Conservation (phyloP, 495 filamentous ascomycete genomes). For the Bacidia gigantensis region DNA sequence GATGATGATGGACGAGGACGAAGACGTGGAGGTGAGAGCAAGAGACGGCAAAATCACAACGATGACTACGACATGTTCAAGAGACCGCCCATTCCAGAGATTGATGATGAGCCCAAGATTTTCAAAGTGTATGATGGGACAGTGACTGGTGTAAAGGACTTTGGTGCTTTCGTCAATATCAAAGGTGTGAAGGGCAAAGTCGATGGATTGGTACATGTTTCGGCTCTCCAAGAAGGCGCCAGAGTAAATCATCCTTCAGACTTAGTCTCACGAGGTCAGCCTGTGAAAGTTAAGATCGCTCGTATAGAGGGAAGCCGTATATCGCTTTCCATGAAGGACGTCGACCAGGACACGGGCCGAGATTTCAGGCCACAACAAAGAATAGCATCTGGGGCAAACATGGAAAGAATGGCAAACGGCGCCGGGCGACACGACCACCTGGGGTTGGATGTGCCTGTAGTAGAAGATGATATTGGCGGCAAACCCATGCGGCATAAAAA, state of each 20-base stretch:
- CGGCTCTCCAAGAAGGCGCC: conserved; percentile 74
- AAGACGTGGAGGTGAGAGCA: not conserved
- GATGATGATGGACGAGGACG: conserved; percentile 23
- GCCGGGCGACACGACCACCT: conserved; percentile 45
- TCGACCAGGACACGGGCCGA: conserved; percentile 78
- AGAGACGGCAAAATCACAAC: conserved; percentile 20
- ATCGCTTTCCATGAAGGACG: conserved; percentile 92
- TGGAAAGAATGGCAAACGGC: conserved; percentile 41
- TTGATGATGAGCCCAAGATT: conserved; percentile 67
- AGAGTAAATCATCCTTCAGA: conserved; percentile 89
- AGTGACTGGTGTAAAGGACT: conserved; percentile 86
- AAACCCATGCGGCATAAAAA: conserved; percentile 54
- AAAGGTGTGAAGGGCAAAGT: conserved; percentile 74
- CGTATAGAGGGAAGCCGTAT: conserved; percentile 71
- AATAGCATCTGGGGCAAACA: conserved; percentile 84
- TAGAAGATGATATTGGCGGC: conserved; percentile 45
- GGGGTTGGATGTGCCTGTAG: conserved; percentile 45
- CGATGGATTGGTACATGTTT: conserved; percentile 91
- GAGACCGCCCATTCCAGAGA: conserved; percentile 58
- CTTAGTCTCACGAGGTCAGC: conserved; percentile 63
- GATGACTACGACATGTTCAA: conserved; percentile 53
- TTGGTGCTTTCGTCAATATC: conserved; percentile 92
- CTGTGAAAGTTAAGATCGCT: conserved; percentile 84
- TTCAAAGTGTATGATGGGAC: conserved; percentile 84
- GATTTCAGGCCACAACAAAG: conserved; percentile 71